A percentile compares a stretch with the other conserved stretches of the same genome.
Conservation (phyloP, 345 rosid genomes). For the Lepidium africanum region DNA sequence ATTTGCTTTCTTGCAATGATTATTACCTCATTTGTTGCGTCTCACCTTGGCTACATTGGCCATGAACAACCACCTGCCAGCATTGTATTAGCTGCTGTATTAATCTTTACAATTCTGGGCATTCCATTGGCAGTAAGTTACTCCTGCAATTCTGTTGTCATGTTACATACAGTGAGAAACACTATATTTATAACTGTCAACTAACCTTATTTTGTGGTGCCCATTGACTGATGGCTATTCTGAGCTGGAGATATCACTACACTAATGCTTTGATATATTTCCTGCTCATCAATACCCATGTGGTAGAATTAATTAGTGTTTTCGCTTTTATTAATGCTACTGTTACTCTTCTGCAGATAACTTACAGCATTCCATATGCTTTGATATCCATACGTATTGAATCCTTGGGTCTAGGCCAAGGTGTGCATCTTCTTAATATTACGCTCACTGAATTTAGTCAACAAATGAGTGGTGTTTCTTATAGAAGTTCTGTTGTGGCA, state of each 20-base stretch:
- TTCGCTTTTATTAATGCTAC: conserved; percentile 16
- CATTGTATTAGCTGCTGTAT: conserved; percentile 57
- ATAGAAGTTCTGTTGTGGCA: conserved; percentile 30
- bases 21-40: conserved; percentile 48
- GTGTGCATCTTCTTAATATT: conserved; percentile 32
- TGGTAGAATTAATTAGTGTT: conserved; percentile 2
- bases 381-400: conserved; percentile 79
- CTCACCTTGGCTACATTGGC: conserved; percentile 48
- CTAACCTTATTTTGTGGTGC: not conserved
- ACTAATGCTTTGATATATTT: not conserved
- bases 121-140: conserved; percentile 86
- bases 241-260: not conserved
- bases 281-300: not conserved
- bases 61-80: conserved; percentile 59
- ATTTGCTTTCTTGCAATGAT: conserved; percentile 86
- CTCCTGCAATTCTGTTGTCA: not conserved
- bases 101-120: conserved; percentile 70
- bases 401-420: conserved; percentile 93
- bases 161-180: not conserved
- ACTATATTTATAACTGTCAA: not conserved
- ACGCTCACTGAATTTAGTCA: not conserved
- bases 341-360: conserved; percentile 50
- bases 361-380: conserved; percentile 94
- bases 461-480: conserved; percentile 17
- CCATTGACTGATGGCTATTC: not conserved